Conservation (phyloP, 331 rosid genomes). For the Spiraea crenata region DNA sequence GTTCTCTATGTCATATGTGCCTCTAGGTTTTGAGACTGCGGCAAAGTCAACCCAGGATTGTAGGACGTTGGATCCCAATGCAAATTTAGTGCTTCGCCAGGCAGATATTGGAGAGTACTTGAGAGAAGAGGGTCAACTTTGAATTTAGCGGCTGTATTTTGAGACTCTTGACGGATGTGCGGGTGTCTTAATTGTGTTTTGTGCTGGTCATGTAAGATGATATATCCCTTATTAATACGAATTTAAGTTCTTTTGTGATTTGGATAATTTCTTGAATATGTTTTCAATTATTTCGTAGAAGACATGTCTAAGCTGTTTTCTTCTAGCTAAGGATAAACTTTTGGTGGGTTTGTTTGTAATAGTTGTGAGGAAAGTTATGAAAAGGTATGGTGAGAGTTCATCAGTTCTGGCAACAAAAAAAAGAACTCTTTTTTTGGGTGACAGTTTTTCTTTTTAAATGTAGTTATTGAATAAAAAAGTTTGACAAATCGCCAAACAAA, state of each 20-base stretch:
- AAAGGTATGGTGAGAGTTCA: too few relatives aligned
- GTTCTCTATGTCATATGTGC: conserved; percentile 88
- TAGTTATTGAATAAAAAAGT: too few relatives aligned
- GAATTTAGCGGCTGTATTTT: conserved; percentile 12
- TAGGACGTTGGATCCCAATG: conserved; percentile 91
- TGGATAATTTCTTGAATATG: neutral
- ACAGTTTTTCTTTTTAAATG: too few relatives aligned
- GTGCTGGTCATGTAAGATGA: neutral
- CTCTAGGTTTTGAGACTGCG: conserved; percentile 82
- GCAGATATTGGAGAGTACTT: conserved; percentile 89
- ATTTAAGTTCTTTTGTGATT: neutral
- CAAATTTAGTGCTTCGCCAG: conserved; percentile 82
- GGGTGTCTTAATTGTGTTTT: neutral
- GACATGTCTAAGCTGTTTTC: too few relatives aligned
- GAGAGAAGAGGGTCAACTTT: conserved; percentile 94
- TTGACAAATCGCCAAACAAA: too few relatives aligned
- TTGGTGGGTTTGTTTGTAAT: too few relatives aligned
- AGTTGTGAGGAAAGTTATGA: too few relatives aligned
- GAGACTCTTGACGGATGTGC: neutral
- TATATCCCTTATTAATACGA: neutral
- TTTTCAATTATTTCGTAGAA: neutral
- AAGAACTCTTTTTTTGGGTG: too few relatives aligned
- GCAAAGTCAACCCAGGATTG: conserved; percentile 94
- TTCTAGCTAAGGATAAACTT: too few relatives aligned
- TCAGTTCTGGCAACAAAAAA: too few relatives aligned